Evolutionary conservation across 164 flowering plant species (phyloP).

Genomic region (Protea cynaroides): DNA sequence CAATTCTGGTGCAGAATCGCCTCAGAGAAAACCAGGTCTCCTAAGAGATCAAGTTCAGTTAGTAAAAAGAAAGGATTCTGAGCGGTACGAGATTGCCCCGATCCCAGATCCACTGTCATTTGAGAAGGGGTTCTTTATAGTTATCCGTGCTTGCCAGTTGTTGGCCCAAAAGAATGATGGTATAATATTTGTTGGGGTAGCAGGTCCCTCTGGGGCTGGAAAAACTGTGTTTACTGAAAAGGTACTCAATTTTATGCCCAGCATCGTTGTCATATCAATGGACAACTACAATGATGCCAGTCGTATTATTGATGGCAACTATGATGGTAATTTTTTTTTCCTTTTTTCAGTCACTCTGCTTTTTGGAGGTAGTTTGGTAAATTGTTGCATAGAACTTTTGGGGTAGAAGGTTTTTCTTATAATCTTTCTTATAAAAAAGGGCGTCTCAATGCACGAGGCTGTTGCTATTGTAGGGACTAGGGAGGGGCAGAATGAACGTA

Average conservation of each 20-base stretch:
- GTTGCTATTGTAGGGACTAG: no score
- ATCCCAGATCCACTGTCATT: constrained; percentile 68
- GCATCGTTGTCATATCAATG: constrained; percentile 89
- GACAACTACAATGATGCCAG: constrained; percentile 93
- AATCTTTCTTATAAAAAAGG: no score
- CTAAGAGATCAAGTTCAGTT: constrained; percentile 80
- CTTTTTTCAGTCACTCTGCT: not conserved
- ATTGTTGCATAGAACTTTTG: not conserved
- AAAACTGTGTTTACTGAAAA: constrained; percentile 93
- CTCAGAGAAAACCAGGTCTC: constrained; percentile 45
- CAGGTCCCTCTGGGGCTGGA: constrained; percentile 99
- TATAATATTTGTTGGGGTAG: constrained; percentile 70
- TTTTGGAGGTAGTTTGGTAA: not conserved
- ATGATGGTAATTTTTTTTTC: constrained; percentile 69
- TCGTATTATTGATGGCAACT: constrained; percentile 92
- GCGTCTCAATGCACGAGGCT: no score
- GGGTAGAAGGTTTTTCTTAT: not conserved
- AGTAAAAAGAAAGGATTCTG: constrained; percentile 58
- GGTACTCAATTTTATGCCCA: constrained; percentile 84
- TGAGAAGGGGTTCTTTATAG: constrained; percentile 91
- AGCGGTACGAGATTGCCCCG: constrained; percentile 74
- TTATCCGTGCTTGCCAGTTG: constrained; percentile 85
- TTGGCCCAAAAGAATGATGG: constrained; percentile 88
- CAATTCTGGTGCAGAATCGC: constrained; percentile 36
- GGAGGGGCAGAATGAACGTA: no score